Evolutionary conservation across 306 rosid genomes (phyloP).

Genomic region (Vachellia collinsii): DNA sequence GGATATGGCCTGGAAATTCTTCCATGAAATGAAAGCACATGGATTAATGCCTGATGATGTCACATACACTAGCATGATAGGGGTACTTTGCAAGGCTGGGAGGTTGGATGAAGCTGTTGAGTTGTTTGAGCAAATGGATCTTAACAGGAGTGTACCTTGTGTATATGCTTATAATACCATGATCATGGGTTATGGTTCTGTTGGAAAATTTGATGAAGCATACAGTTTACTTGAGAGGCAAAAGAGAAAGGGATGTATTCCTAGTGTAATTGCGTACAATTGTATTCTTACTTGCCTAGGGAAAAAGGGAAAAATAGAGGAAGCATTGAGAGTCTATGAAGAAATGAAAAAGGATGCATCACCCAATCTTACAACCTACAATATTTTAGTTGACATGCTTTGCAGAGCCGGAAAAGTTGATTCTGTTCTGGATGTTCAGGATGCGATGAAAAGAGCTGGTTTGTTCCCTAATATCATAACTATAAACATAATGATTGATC

Average conservation of each 20-base stretch:
- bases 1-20: conserved; percentile 98
- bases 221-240: conserved; percentile 90
- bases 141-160: conserved; percentile 77
- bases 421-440: conserved; percentile 61
- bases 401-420: conserved; percentile 76
- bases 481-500: conserved; percentile 86
- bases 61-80: conserved; percentile 89
- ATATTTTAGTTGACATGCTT: conserved; percentile 84
- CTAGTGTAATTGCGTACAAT: conserved; percentile 82
- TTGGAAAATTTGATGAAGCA: conserved; percentile 85
- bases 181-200: conserved; percentile 98
- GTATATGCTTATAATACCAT: conserved; percentile 96
- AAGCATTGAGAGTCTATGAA: conserved; percentile 66
- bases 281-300: conserved; percentile 83
- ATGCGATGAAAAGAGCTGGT: conserved; percentile 84
- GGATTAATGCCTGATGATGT: conserved; percentile 82
- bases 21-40: conserved; percentile 83
- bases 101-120: conserved; percentile 77
- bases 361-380: conserved; percentile 84
- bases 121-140: conserved; percentile 83
- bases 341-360: conserved; percentile 91
- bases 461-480: conserved; percentile 88
- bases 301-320: conserved; percentile 71
- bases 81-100: conserved; percentile 90
- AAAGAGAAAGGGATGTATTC: conserved; percentile 86